A percentile compares a stretch with the other conserved stretches of the same genome.
phyloP scores from a whole-genome alignment of 495 filamentous ascomycete species.

The Lentithecium fluviatile region DNA sequence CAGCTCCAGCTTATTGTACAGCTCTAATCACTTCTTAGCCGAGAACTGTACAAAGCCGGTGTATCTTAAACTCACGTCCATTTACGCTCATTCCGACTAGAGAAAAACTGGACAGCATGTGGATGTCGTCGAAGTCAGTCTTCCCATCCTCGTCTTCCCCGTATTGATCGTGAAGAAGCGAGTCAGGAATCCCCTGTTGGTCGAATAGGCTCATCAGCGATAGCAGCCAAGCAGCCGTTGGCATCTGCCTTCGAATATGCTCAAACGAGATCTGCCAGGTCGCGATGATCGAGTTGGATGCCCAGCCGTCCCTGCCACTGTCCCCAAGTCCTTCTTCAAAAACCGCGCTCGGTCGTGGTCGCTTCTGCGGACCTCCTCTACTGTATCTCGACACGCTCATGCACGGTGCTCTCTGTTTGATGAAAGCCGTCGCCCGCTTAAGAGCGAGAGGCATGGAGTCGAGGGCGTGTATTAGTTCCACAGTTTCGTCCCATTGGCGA shows the following conservation, averaged over 20 bases:
- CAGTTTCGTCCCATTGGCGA: conserved; percentile 12
- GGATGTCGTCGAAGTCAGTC: conserved; percentile 21
- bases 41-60: conserved; percentile 50
- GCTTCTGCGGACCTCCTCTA: conserved; percentile 42
- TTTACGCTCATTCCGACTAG: conserved; percentile 26
- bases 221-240: conserved; percentile 23
- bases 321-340: conserved; percentile 42
- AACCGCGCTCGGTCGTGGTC: conserved; percentile 43
- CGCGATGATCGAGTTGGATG: conserved; percentile 47
- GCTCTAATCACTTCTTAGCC: conserved; percentile 47
- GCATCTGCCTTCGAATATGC: conserved; percentile 37
- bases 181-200: conserved; percentile 26
- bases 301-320: conserved; percentile 45
- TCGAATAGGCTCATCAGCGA: conserved; percentile 31
- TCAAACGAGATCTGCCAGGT: conserved; percentile 50
- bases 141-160: not conserved
- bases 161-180: conserved; percentile 13
- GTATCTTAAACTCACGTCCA: conserved; percentile 46
- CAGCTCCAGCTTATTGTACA: conserved; percentile 41
- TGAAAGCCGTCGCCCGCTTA: conserved; percentile 11
- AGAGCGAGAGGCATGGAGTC: conserved; percentile 10
- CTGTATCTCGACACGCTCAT: conserved; percentile 40
- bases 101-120: conserved; percentile 20
- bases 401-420: conserved; percentile 8
- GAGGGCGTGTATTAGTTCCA: conserved; percentile 6